Evolutionary conservation across 371 early-diverging fungal genomes (phyloP).

Genomic region (Syncephalastrum contaminatum): DNA sequence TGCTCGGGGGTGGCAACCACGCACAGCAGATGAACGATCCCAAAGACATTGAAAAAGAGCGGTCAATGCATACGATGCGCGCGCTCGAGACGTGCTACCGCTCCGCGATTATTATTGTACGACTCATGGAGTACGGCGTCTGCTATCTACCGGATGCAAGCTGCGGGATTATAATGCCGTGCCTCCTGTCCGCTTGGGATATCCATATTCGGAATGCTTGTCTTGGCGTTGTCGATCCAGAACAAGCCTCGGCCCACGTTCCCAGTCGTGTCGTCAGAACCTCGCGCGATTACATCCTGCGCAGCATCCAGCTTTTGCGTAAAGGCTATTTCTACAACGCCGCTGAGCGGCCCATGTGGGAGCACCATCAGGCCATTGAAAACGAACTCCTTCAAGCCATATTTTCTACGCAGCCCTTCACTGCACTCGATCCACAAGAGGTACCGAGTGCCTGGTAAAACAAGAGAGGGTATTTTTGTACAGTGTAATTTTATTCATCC

Average conservation of each 20-base stretch:
- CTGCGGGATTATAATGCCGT: slow-evolving; percentile 24
- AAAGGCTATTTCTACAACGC: slow-evolving; percentile 36
- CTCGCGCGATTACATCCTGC: slow-evolving; percentile 30
- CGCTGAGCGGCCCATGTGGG: slow-evolving; percentile 33
- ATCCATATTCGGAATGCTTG: slow-evolving; percentile 35
- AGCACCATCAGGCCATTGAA: slow-evolving; percentile 34
- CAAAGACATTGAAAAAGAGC: neutral
- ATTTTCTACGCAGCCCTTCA: slow-evolving; percentile 8
- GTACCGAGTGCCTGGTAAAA: slow-evolving; percentile 5
- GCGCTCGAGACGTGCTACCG: slow-evolving; percentile 32
- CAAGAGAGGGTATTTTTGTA: too few species aligned
- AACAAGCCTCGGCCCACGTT: slow-evolving; percentile 16
- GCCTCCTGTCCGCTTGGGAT: slow-evolving; percentile 37
- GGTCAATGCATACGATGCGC: slow-evolving; percentile 19
- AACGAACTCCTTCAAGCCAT: slow-evolving; percentile 14
- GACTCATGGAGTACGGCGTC: slow-evolving; percentile 32
- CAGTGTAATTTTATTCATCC: too few species aligned
- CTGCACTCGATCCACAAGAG: slow-evolving; percentile 9
- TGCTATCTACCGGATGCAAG: slow-evolving; percentile 9
- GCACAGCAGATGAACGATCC: neutral
- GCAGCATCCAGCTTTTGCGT: slow-evolving; percentile 28
- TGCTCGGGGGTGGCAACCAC: neutral
- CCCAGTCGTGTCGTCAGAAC: slow-evolving; percentile 18
- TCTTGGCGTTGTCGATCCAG: slow-evolving; percentile 22
- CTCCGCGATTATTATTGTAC: slow-evolving; percentile 25